Conservation (phyloP, 108 stramenopile genomes). For the Skeletonema costatum region DNA sequence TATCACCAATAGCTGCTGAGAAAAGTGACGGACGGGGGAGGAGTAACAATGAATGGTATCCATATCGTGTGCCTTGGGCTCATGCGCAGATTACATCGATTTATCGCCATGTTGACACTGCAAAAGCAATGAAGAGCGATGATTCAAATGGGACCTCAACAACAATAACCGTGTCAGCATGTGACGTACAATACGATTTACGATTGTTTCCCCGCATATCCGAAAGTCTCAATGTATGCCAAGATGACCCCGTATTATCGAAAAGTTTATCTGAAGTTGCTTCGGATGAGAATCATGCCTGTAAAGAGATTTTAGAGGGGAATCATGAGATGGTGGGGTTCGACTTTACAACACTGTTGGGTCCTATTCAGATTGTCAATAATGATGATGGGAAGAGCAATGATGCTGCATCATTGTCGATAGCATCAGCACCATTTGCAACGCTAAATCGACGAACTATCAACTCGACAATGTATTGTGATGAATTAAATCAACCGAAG, state of each 20-base stretch:
- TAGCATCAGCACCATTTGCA: neutral
- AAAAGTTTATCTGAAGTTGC: neutral
- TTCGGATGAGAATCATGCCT: neutral
- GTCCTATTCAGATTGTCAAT: conserved; percentile 14
- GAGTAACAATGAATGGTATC: conserved; percentile 13
- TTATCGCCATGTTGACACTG: neutral
- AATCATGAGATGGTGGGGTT: neutral
- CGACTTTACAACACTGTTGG: neutral
- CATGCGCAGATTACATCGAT: conserved; percentile 32
- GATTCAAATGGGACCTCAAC: neutral
- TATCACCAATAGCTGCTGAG: conserved; percentile 3
- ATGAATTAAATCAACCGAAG: neutral
- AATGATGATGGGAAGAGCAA: neutral
- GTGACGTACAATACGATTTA: neutral
- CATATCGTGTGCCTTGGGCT: conserved; percentile 32
- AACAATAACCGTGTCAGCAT: neutral
- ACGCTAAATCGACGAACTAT: neutral
- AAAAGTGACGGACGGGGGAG: neutral
- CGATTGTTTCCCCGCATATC: neutral
- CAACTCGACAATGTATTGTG: neutral
- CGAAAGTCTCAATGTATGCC: neutral
- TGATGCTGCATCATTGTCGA: neutral
- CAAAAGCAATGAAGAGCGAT: neutral
- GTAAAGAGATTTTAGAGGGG: conserved; percentile 5
- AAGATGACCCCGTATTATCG: neutral